Conservation (phyloP, 164 flowering plant genomes). For the Chloranthus sessilifolius region DNA sequence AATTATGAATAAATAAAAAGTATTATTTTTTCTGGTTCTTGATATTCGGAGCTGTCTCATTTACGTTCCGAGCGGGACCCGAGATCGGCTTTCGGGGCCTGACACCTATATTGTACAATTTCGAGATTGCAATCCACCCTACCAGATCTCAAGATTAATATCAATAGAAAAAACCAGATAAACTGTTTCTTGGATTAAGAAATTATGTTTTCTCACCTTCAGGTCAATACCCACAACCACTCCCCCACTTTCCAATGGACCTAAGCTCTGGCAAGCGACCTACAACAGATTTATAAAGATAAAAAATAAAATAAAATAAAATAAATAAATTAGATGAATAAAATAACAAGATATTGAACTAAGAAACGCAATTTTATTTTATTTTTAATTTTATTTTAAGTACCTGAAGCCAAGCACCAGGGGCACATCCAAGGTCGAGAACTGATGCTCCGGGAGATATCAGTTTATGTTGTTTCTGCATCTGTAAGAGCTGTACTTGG, state of each 20-base stretch:
- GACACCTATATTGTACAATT: no score
- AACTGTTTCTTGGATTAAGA: constrained; percentile 1
- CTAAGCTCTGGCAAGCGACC: constrained; percentile 97
- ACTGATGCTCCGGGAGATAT: constrained; percentile 85
- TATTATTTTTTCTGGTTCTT: no score
- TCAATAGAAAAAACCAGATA: background rate
- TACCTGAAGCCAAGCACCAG: constrained; percentile 99
- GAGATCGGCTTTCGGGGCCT: no score
- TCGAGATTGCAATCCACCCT: no score
- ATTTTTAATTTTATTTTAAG: no score
- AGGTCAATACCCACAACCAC: constrained; percentile 84
- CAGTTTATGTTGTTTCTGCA: constrained; percentile 75
- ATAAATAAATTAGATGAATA: background rate
- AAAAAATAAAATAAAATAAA: background rate
- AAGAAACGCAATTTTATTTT: no score
- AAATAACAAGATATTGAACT: background rate
- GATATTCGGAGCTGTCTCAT: no score
- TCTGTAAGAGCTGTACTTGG: constrained; percentile 60
- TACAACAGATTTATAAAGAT: constrained; percentile 13
- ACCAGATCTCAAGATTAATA: no score
- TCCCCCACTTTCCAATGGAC: constrained; percentile 74
- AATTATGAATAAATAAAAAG: no score
- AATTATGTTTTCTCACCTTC: constrained; percentile 42
- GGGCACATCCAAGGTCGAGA: constrained; percentile 98
- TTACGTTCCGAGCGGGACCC: no score